Conservation (phyloP, 2,329 filamentous ascomycete species). For the Colletotrichum destructivum region DNA sequence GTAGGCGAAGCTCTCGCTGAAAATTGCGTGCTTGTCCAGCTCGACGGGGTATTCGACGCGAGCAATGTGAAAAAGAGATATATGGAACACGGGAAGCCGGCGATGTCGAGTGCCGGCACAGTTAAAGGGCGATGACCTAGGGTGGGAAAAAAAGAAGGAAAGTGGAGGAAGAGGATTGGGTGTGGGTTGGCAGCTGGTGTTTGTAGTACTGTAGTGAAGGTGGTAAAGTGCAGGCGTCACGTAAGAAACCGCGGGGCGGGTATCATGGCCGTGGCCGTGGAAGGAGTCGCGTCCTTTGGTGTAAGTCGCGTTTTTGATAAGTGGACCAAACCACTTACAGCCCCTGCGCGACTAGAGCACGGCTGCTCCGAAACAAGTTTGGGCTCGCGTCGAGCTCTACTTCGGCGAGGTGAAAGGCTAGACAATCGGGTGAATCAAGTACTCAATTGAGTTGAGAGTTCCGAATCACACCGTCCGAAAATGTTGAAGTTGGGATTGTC, state of each 20-base stretch:
- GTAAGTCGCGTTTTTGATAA: constrained; percentile 43
- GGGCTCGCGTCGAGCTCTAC: constrained; percentile 2
- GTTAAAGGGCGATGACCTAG: constrained; percentile 23
- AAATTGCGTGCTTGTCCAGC: constrained; percentile 32
- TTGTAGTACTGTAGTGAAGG: constrained; percentile 41
- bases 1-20: constrained; percentile 43
- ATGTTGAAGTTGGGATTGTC: neutral
- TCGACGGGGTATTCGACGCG: constrained; percentile 2
- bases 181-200: constrained; percentile 37
- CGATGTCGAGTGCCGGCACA: constrained; percentile 23
- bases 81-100: constrained; percentile 6
- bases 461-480: too few species aligned
- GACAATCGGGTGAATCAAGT: neutral
- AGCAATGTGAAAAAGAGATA: neutral
- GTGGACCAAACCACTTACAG: constrained; percentile 42
- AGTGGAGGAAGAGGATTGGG: constrained; percentile 32
- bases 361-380: constrained; percentile 17
- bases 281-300: constrained; percentile 40
- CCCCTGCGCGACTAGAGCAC: constrained; percentile 30
- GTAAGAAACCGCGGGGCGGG: constrained; percentile 43
- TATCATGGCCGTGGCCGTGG: constrained; percentile 43
- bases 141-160: constrained; percentile 30
- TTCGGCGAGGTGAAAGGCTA: neutral
- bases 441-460: constrained; percentile 1
- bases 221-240: constrained; percentile 41